Conservation (phyloP, 2,329 filamentous ascomycete genomes). For the Colletotrichum filicis region DNA sequence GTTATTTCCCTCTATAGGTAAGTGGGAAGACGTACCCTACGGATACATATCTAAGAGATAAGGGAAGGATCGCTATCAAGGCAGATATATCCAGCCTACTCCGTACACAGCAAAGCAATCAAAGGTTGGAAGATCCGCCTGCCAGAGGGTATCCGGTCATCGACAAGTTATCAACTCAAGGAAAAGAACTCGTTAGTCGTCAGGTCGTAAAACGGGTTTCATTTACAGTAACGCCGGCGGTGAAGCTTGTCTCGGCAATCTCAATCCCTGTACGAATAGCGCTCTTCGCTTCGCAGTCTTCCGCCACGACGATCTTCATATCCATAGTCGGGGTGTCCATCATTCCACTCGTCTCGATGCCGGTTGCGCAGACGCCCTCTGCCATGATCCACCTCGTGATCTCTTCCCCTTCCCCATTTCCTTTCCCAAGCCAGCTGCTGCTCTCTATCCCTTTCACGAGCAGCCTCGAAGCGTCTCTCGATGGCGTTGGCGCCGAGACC, state of each 20-base stretch:
- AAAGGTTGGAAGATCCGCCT: too few species aligned
- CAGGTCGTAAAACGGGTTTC: not conserved
- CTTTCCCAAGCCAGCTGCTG: constrained; percentile 48
- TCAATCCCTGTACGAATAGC: constrained; percentile 22
- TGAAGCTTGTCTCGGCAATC: not conserved
- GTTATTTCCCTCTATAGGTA: too few species aligned
- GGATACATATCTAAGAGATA: too few species aligned
- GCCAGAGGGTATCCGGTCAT: not conserved
- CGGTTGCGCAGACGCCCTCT: constrained; percentile 36
- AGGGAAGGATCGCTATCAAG: too few species aligned
- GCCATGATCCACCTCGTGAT: constrained; percentile 30
- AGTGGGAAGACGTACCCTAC: too few species aligned
- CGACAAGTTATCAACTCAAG: not conserved
- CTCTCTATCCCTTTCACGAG: constrained; percentile 45
- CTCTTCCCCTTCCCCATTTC: constrained; percentile 40
- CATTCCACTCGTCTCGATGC: constrained; percentile 42
- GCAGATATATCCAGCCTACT: too few species aligned
- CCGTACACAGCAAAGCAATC: too few species aligned
- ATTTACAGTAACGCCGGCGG: not conserved
- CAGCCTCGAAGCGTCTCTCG: constrained; percentile 54
- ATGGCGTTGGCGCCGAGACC: constrained; percentile 65
- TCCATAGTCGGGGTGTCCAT: constrained; percentile 35
- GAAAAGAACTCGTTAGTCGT: not conserved
- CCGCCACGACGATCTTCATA: constrained; percentile 38
- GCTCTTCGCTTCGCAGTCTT: constrained; percentile 31